Evolutionary conservation across 352 stramenopile genomes (phyloP), one percentile per base, ranked within the genome.

Genomic region (Phytopythium sindhum): DNA sequence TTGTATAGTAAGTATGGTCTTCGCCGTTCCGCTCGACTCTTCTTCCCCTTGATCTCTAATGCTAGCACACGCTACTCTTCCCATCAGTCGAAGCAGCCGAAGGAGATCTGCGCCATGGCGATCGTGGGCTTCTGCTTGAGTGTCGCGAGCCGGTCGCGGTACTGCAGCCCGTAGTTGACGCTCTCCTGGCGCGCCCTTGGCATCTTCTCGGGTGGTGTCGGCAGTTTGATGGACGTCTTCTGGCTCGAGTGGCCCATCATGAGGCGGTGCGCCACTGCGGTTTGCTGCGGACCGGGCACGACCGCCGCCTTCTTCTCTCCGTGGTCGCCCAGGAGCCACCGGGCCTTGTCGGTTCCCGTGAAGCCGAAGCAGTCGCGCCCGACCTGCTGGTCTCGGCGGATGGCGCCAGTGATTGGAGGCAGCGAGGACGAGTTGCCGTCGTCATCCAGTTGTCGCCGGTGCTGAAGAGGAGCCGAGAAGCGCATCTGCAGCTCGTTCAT

Each of bases 201-300:
- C 58, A 75, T 48, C 21, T 72, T 69, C 41, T 90, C 82, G 7
- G 81, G 81, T 2, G 84, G 86, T 2, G 82, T 89, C 19, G 86
- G 86, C 35, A 81, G 84, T 33, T 90, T 91, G 59, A 93, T 81
- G 26, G 80, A 88, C 19, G 86, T 65, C 58, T 89, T 91, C 60
- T 93, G 84, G 66, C 86, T 95, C 29, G 86, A 93, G 53, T 95
- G 84, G 10, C 86, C 86, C 19, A 95, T 70, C 86, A 95, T 95
- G 45, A 95, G 57, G 21, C 86, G 82, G 57, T 92, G 82, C 41
- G 84, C 86, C 9, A 81, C 80, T n/a, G 86, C 86, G 14, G 90
- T 62, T 60, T 95, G 86, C 63, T 88, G 87, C 1, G 86, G 81
- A 0, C 81, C 75, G 8, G 86, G 86, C 17, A 85, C 78, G 15